Evolutionary conservation across 495 filamentous ascomycete genomes (phyloP), one percentile per base, ranked within the genome.

Genomic region (Tuber brumale): DNA sequence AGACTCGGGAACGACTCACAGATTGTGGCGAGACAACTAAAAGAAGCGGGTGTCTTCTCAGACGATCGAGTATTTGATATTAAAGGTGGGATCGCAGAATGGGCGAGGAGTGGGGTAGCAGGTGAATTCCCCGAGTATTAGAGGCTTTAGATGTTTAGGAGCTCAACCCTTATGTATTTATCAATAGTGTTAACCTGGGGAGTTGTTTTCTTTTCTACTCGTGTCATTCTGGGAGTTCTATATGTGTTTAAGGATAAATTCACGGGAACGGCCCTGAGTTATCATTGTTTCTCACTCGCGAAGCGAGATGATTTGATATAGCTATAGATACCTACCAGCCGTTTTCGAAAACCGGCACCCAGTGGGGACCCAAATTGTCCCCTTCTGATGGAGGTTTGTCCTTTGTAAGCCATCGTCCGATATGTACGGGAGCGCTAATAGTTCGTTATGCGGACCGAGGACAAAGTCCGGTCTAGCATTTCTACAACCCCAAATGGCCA

Each of bases 1-100:
- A 88, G 93, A 27, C 87, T 91, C 3, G 95, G 95, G 3, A 93
- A 97, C 79, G 95, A 99, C 82, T 97, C 93, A 0, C 95, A 97
- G 82, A 83, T 94, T 72, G 91, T 90, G 0, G 89, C 93, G 0
- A 88, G 87, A 81, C 90, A 86, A 82, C 77, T 97, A 76, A 93
- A 91, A 82, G 89, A 94, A 45, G 80, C 89, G 57, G 90, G 90
- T 5, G 74, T 92, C n/a, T 89, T 88, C 72, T 82, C 84, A 37
- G 84, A 85, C 74, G 85, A 89, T 46, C 88, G 87, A 72, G 88
- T 96, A 71, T 88, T 89, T 45, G 95, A 97, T 84, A 91, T 97
- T 39, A 87, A 86, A 43, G 94, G 94, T 1, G 95, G 95, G 0
- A 88, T 97, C 76, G 88, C 85, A 70, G 91, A 93, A n/a, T 99